These are phyloP conservation scores for Acidiella bohemica DNA, from an alignment of 495 filamentous ascomycete genomes.

Conservation along the genomic window DNA sequence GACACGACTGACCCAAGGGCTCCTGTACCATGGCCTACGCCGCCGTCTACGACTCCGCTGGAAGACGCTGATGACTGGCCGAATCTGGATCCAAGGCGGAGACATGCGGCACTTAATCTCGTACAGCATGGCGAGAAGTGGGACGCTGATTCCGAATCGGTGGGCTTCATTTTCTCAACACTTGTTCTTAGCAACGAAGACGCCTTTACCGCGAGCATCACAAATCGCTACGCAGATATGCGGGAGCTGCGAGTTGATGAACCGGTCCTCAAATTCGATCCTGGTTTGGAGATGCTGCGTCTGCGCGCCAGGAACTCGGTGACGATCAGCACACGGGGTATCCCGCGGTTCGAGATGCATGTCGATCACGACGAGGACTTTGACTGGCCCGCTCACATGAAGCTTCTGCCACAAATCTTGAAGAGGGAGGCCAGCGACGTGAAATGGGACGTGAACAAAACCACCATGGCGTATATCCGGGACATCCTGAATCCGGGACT, in stretches of 20 bases:
- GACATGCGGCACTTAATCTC: neutral
- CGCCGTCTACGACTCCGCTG: neutral
- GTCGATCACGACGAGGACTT: conserved; percentile 39
- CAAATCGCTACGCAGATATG: neutral
- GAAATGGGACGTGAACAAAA: conserved; percentile 33
- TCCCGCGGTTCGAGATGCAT: conserved; percentile 37
- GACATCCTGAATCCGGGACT: conserved; percentile 1
- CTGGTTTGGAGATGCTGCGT: conserved; percentile 22
- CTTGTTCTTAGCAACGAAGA: conserved; percentile 1
- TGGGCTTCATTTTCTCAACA: conserved; percentile 9
- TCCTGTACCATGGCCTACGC: too few species aligned
- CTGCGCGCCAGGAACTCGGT: conserved; percentile 12
- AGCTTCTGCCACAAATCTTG: conserved; percentile 21
- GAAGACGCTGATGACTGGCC: neutral
- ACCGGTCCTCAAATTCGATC: conserved; percentile 22
- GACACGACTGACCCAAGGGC: neutral
- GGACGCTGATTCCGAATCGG: conserved; percentile 15
- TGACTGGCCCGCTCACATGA: conserved; percentile 31
- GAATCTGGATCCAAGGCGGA: conserved; percentile 3
- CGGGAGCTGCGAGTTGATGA: conserved; percentile 20
- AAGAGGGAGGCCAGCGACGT: conserved; percentile 26
- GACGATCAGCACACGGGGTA: conserved; percentile 20
- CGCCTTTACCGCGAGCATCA: neutral
- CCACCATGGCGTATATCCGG: conserved; percentile 11
- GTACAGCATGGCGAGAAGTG: conserved; percentile 5